phyloP scores from a whole-genome alignment of 306 rosid genomes.

The Quercus agrifolia region DNA sequence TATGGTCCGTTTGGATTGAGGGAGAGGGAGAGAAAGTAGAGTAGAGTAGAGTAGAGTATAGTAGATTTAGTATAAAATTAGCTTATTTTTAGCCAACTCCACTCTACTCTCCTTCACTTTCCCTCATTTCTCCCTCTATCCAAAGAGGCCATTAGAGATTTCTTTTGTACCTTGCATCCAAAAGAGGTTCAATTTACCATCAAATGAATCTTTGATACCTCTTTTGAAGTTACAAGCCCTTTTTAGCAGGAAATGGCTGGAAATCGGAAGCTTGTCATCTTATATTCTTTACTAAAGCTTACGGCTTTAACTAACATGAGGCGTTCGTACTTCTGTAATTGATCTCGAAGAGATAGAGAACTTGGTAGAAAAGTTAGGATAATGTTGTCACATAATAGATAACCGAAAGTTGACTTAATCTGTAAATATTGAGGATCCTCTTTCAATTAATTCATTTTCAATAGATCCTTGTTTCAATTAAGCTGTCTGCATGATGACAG shows the following conservation, averaged over 20 bases:
- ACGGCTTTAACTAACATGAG: neutral
- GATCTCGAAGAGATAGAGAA: neutral
- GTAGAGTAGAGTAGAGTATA: too few species aligned
- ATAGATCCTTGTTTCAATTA: neutral
- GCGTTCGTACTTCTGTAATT: neutral
- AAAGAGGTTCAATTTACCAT: neutral
- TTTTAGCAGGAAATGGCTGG: neutral
- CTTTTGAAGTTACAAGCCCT: neutral
- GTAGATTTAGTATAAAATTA: too few species aligned
- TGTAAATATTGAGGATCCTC: neutral
- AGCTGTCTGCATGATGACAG: neutral
- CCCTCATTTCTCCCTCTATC: too few species aligned
- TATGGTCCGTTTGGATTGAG: too few species aligned
- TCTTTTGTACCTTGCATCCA: neutral
- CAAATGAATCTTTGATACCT: slow-evolving; percentile 2
- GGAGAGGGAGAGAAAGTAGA: too few species aligned
- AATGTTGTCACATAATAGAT: neutral
- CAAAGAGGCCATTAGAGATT: neutral
- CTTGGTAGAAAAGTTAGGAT: neutral
- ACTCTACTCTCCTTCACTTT: too few species aligned
- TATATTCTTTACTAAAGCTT: neutral
- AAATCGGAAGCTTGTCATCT: neutral
- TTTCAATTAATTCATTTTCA: neutral
- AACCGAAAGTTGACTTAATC: neutral
- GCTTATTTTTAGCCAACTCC: too few species aligned